These are phyloP conservation scores for Pythium coloratum DNA, from an alignment of 352 stramenopile species.

Conservation along the genomic window DNA sequence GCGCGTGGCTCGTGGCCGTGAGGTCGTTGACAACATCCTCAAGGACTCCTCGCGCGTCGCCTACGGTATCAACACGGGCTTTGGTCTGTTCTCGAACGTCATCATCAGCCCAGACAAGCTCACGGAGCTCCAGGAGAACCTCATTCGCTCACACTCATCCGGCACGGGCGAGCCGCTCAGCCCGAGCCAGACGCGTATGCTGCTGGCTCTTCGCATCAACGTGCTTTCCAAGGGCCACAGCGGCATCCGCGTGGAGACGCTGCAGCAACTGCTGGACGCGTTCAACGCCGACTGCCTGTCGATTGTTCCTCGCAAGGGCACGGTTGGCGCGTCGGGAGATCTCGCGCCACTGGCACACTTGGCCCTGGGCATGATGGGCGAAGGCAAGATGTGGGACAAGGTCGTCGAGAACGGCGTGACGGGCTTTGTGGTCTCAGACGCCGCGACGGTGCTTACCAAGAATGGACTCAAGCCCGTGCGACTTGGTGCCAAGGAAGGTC, in stretches of 20 bases:
- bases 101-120: slow-evolving; percentile 86
- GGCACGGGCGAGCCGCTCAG: slow-evolving; percentile 78
- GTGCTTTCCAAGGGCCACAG: slow-evolving; percentile 88
- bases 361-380: slow-evolving; percentile 88
- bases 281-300: slow-evolving; percentile 89
- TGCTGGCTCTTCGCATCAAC: slow-evolving; percentile 88
- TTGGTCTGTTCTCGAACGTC: slow-evolving; percentile 90
- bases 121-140: slow-evolving; percentile 82
- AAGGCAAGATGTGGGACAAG: slow-evolving; percentile 88
- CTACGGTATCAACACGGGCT: slow-evolving; percentile 93
- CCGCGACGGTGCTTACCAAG: slow-evolving; percentile 68
- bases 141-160: slow-evolving; percentile 80
- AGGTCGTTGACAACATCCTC: slow-evolving; percentile 89
- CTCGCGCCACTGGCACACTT: slow-evolving; percentile 85
- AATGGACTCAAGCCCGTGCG: slow-evolving; percentile 72
- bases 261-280: slow-evolving; percentile 75
- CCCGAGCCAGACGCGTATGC: slow-evolving; percentile 79
- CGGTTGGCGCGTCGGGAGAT: slow-evolving; percentile 87
- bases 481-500: slow-evolving; percentile 85
- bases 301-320: slow-evolving; percentile 82
- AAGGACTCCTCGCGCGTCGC: slow-evolving; percentile 73
- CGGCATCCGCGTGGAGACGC: slow-evolving; percentile 74
- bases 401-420: slow-evolving; percentile 38
- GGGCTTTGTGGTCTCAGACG: slow-evolving; percentile 52
- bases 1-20: slow-evolving; percentile 62